Base-by-base conservation (phyloP, 306 rosid genomes). In the Cajanus cajan region DNA sequence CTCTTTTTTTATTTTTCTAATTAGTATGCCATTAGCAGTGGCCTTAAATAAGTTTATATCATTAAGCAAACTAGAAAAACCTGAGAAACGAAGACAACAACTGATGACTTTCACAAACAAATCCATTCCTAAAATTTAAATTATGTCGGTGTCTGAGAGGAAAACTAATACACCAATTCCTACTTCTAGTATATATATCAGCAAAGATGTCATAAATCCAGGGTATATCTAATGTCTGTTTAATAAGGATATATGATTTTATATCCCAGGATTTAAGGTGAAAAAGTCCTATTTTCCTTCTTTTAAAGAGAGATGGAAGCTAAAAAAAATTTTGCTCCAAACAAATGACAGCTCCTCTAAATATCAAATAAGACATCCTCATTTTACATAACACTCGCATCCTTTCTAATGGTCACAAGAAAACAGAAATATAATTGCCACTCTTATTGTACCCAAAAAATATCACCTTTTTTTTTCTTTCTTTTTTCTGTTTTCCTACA, bases 361-460 rank as follows among this genome's bases (percentile, higher is more conserved):
- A 51, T 39, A 77, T 79, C 75, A 81, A 62, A 63, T 8, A 21
- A 34, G 45, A 40, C 79, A 74, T 69, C 78, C 63, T 75, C 73
- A 44, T 66, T 33, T 71, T 50, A 47, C 68, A 66, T 52, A 75
- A 68, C 36, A 54, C 52, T 25, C 8, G 40, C 68, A 79, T 76
- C 71, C 41, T 62, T 67, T 14, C 52, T 25, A 31, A 62, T 51
- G 63, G 54, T 41, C 71, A 50, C 77, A 77, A 52, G 50, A 74
- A 21, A 81, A 25, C 62, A 31, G 4, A 77, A 25, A 68, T 16
- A 76, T 51, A 73, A 24, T 25, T 68, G 39, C 16, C 36, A 48
- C 6, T 44, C 16, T 61, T 31, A 15, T 6, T 36, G 12, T 13
- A 12, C 21, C 48, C 5, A 51, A 71, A 71, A 34, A 10, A 71